Percentiles rank a stretch among this genome's conserved stretches.
Evolutionary conservation across 2,329 filamentous ascomycete genomes (phyloP).

Genomic region (Trichoderma lentiforme): DNA sequence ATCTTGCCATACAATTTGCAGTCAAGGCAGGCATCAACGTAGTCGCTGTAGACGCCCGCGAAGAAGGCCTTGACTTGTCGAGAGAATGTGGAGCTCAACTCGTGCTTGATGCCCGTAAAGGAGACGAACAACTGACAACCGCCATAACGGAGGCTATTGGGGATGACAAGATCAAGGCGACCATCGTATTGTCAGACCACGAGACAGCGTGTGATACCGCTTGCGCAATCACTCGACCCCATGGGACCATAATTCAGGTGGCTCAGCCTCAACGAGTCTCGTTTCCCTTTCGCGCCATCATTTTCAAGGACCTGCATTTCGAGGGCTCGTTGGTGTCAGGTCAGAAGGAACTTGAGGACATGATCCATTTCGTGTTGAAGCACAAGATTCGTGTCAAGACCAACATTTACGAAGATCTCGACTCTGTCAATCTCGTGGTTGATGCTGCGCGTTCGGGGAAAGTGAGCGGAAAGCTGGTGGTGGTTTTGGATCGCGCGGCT

Average conservation of each 20-base stretch:
- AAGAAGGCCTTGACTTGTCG: neutral
- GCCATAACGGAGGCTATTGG: neutral
- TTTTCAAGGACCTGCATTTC: neutral
- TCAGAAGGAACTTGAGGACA: neutral
- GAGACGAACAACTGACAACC: neutral
- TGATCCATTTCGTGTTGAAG: neutral
- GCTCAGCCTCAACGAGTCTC: neutral
- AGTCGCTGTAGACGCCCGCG: neutral
- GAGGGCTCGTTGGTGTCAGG: neutral
- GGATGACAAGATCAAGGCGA: neutral
- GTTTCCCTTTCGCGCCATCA: neutral
- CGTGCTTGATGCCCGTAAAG: neutral
- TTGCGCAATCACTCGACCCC: neutral
- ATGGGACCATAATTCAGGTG: neutral
- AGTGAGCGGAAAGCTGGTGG: neutral
- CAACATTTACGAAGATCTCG: neutral
- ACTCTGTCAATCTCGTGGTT: neutral
- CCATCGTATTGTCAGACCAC: neutral
- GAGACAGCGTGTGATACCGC: neutral
- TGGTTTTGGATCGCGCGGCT: neutral
- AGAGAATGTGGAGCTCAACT: neutral
- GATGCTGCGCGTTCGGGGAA: neutral
- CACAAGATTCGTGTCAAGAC: neutral
- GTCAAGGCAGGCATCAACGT: slow-evolving; percentile 1
- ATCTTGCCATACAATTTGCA: slow-evolving; percentile 8